Evolutionary conservation across 495 filamentous ascomycete genomes (phyloP).

Genomic region (Amorphotheca resinae): DNA sequence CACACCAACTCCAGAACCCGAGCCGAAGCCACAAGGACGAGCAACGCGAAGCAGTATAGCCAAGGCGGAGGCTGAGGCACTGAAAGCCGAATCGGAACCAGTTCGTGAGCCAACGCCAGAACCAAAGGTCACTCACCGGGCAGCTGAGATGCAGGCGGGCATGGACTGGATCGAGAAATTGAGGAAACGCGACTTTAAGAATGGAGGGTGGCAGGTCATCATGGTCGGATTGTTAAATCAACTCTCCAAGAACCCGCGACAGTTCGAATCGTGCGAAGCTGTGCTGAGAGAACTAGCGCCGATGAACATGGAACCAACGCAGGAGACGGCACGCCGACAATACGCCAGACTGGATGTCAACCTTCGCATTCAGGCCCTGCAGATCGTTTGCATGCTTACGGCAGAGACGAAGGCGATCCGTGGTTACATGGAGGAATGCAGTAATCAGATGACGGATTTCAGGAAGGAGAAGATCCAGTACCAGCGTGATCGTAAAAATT

Average conservation of each 20-base stretch:
- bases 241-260: conserved; percentile 60
- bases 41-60: conserved; percentile 77
- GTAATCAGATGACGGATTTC: conserved; percentile 80
- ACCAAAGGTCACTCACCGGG: conserved; percentile 44
- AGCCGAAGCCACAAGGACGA: conserved; percentile 49
- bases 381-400: conserved; percentile 81
- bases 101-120: conserved; percentile 25
- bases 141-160: conserved; percentile 59
- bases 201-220: conserved; percentile 86
- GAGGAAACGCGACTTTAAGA: conserved; percentile 69
- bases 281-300: conserved; percentile 72
- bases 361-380: conserved; percentile 61
- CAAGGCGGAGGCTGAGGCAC: conserved; percentile 58
- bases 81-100: conserved; percentile 43
- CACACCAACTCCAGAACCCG: conserved; percentile 48
- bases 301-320: conserved; percentile 54
- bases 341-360: conserved; percentile 74
- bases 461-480: conserved; percentile 92
- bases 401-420: conserved; percentile 73
- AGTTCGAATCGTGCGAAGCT: conserved; percentile 60
- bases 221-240: conserved; percentile 79
- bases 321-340: conserved; percentile 54
- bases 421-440: conserved; percentile 80
- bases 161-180: conserved; percentile 79
- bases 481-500: conserved; percentile 68